Base-by-base conservation (phyloP, 768 basidiomycete genomes). In the Suillus occidentalis region DNA sequence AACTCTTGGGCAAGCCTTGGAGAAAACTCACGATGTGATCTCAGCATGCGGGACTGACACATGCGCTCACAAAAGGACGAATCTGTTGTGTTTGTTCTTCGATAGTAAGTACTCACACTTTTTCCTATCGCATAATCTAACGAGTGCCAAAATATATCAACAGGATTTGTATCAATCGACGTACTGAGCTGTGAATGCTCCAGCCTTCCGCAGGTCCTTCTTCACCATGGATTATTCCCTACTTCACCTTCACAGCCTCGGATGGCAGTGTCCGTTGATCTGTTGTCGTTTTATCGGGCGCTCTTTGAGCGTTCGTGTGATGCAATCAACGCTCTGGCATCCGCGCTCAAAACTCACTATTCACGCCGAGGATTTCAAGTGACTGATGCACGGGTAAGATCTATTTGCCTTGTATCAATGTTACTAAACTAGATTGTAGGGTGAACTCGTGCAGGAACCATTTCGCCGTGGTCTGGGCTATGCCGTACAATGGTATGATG, bases 251-350 rank as follows among this genome's bases (percentile, higher is more conserved):
- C 66, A 10, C 66, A 69, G 34, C 69, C 73, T 0, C 52, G 65
- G 0, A 64, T 70, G 47, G 66, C 66, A 0, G 67, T 73, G 0
- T 74, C 69, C 0, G 67, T 80, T 8, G 71, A 77, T 3, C 67
- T 79, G 0, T 66, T 80, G 0, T 66, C 75, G 1, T 78, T 80
- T 62, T 80, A 78, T 63, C 63, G 60, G 0, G 72, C 74, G 1
- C 63, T 80, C 1, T 81, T 81, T 58, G 74, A 80, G 63, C 66
- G 70, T 0, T 78, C 79, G 0, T 80, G 77, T 22, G 74, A 81
- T 57, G 25, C 62, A 62, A 66, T 69, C 65, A 56, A 77, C 59
- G 20, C n/a, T 10, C 20, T 58, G 8, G 50, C 65, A 2, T 31
- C 28, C n/a, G 50, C 16, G 0, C 28, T 60, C 40, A n/a, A 37